These are phyloP conservation scores for Setaria italica DNA, from an alignment of 202 grass and related monocot species.

Conservation along the genomic window DNA sequence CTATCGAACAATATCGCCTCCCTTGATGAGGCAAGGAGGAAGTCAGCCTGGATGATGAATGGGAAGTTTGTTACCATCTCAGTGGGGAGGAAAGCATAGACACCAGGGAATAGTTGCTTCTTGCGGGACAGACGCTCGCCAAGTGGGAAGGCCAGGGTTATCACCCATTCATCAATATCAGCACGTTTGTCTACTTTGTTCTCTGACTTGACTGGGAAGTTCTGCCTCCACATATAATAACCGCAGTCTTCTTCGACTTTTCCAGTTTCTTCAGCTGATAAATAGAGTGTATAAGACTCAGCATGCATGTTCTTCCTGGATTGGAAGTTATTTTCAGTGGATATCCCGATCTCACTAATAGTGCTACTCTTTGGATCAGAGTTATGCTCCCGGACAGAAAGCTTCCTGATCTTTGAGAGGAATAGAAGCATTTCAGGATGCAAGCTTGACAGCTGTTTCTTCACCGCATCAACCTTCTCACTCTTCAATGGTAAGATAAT, in stretches of 20 bases:
- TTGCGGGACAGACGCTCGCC: conserved; percentile 56
- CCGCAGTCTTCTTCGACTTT: conserved; percentile 49
- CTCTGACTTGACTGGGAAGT: too few relatives aligned
- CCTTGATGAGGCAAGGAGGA: conserved; percentile 70
- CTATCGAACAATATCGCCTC: conserved; percentile 64
- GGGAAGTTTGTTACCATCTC: conserved; percentile 79
- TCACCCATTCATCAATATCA: conserved; percentile 74
- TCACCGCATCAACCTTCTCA: conserved; percentile 62
- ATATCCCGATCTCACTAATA: conserved; percentile 62
- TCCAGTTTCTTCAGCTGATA: conserved; percentile 50
- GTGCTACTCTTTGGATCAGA: conserved; percentile 27
- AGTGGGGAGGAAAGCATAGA: conserved; percentile 82
- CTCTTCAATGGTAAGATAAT: conserved; percentile 76
- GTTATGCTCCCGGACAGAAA: conserved; percentile 56
- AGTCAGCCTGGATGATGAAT: conserved; percentile 80
- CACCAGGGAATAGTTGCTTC: conserved; percentile 30
- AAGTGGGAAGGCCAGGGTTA: conserved; percentile 70
- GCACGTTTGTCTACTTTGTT: conserved; percentile 53
- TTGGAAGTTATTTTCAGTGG: conserved; percentile 58
- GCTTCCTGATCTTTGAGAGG: conserved; percentile 64
- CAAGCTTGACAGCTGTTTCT: conserved; percentile 65
- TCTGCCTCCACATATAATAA: conserved; percentile 85
- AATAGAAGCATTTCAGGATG: conserved; percentile 82
- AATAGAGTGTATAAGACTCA: conserved; percentile 61
- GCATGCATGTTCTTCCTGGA: conserved; percentile 59